Base-by-base conservation (phyloP, 306 rosid species). In the Sicyos baderoa region DNA sequence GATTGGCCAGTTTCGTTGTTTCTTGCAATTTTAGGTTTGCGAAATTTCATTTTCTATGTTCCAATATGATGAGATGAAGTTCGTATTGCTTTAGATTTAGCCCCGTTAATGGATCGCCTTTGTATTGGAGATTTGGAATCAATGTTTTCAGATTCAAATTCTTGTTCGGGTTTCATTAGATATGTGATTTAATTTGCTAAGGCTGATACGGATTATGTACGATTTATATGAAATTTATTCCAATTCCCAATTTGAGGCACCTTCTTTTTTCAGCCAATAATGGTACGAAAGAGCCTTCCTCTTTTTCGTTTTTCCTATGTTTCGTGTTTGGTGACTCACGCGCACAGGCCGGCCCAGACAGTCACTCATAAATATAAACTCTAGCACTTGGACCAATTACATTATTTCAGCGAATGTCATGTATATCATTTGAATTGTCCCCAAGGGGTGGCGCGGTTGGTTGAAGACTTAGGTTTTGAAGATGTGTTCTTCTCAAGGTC, bases 291-390 rank as follows among this genome's bases (percentile, higher is more conserved):
- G 42, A 66, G n/a, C 55, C 71, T 47, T 14, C 22, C 37, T 14
- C 35, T 4, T 66, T 67, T 56, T 67, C 22, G 55, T 67, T 67
- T 67, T 48, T 48, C 21, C 19, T 13, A 27, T 4, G 54, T 66
- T 66, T 9, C 71, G 71, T 47, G 27, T 66, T 66, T 66, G 22
- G 32, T 66, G 71, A n/a, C n/a, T n/a, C n/a, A 13, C 21, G 18
- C 1, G 3, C 29, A 25, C 29, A 25, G 3, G 29, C 29, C 3
- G 29, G 29, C 29, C 29, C 29, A 3, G 29, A 25, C 29, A 25
- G 29, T 25, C 29, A 25, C 29, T 25, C 3, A 25, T 3, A 3
- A 25, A 25, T 45, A 29, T 44, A 42, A 21, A 19, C 37, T 44
- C 4, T 12, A 7, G 40, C 71, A 65, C 40, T 25, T 47, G 37